Evolutionary conservation across 23 red algal genomes (phyloP), one percentile per base, ranked within the genome.

Genomic region (Gracilaria gracilis): DNA sequence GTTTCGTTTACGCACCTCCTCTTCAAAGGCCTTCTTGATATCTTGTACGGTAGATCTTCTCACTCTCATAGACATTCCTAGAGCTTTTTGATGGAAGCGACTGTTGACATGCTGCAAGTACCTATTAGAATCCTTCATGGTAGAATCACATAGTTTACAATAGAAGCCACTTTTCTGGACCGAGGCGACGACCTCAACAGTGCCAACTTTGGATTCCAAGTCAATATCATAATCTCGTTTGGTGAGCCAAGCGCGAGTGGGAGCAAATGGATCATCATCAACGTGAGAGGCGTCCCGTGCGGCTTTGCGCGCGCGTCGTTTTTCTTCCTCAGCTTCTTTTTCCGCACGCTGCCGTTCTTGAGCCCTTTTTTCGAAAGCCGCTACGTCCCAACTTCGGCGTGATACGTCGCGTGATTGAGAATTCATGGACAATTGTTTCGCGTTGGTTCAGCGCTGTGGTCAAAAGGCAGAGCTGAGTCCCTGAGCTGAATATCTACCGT

Each of bases 71-170:
- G 95, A 87, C 61, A 93, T 82, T 33, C 95, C 95, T 0, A 97
- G 70, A 11, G 65, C 75, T 65, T 87, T 87, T 70, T 97, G 95
- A 90, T 97, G 95, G 4, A 61, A 47, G 38, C 85, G 83, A 64
- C 89, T 89, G 79, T 97, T 97, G 25, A 97, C 79, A 75, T 97
- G 95, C 1, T 71, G 61, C 72, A 97, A 46, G 75, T 89, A 97
- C 3, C 82, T 20, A 61, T 82, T 86, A 15, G 81, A 88, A 84
- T 97, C 95, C 58, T 97, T 93, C 67, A 87, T 59, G 3, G 86
- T 75, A 17, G 93, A 84, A 44, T 84, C 88, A 73, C 95, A 97
- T 17, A 74, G 53, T 59, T 88, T 83, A 62, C 95, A 97, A n/a
- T 82, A 61, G 47, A 97, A 97, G 35, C 89, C 95, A 23, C 95